These are phyloP conservation scores for Didymosphaeria variabile DNA, from an alignment of 2,329 filamentous ascomycete genomes.

Conservation along the genomic window DNA sequence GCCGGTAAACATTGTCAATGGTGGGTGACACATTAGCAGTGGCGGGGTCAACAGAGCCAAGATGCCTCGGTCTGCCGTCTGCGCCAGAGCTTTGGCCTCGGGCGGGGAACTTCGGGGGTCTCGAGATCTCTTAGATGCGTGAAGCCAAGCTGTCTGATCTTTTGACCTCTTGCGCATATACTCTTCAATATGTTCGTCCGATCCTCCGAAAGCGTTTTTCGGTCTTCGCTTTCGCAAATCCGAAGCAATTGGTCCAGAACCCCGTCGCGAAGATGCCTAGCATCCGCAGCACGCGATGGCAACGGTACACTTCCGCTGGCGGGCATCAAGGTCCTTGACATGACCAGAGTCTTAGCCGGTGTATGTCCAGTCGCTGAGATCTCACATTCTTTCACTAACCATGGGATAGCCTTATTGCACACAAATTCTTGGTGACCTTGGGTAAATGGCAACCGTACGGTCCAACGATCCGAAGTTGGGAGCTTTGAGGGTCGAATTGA, in stretches of 20 bases:
- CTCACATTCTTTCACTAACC: conserved; percentile 26
- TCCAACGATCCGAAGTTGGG: conserved; percentile 46
- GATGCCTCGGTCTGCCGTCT: conserved; percentile 34
- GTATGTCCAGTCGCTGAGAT: conserved; percentile 62
- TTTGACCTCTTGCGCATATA: conserved; percentile 11
- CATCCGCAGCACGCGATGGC: conserved; percentile 50
- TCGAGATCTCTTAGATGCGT: conserved; percentile 8
- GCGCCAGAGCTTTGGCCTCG: conserved; percentile 23
- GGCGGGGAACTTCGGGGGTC: conserved; percentile 14
- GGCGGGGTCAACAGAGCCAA: conserved; percentile 30
- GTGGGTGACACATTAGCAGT: conserved; percentile 17
- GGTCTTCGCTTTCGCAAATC: conserved; percentile 12
- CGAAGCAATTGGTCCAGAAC: conserved; percentile 23
- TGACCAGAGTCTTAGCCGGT: conserved; percentile 94
- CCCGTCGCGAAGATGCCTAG: conserved; percentile 46
- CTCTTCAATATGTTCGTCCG: conserved; percentile 27
- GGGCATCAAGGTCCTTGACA: conserved; percentile 89
- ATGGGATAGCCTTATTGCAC: conserved; percentile 86
- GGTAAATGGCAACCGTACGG: conserved; percentile 65
- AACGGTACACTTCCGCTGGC: conserved; percentile 73
- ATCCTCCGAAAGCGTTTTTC: conserved; percentile 27
- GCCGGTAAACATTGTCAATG: conserved; percentile 84
- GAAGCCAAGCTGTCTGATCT: conserved; percentile 6
- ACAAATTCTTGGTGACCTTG: conserved; percentile 93
- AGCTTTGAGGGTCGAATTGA: conserved; percentile 25